A percentile compares a stretch with the other conserved stretches of the same genome.
Evolutionary conservation across 768 basidiomycete species (phyloP).

Genomic region (Xerocomus potaroensis): DNA sequence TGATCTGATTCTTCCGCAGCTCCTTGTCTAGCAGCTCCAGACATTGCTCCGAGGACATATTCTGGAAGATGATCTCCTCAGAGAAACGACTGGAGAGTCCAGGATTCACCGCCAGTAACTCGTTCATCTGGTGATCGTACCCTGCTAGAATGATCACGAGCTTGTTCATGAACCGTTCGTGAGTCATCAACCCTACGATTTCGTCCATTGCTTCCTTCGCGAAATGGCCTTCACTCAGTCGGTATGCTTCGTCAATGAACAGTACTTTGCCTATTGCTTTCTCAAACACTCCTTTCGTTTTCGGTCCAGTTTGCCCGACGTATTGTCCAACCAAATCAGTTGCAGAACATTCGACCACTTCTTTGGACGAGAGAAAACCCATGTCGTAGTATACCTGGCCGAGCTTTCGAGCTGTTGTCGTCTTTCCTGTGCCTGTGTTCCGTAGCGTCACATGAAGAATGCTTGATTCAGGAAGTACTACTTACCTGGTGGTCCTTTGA

Average conservation of each 20-base stretch:
- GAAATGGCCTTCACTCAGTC: slow-evolving; percentile 57
- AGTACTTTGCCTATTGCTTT: slow-evolving; percentile 65
- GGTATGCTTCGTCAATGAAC: slow-evolving; percentile 73
- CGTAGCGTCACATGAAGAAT: background rate
- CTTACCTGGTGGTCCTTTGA: slow-evolving; percentile 69
- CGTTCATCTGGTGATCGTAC: slow-evolving; percentile 66
- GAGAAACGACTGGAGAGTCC: slow-evolving; percentile 71
- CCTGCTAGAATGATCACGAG: slow-evolving; percentile 68
- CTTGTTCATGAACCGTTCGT: slow-evolving; percentile 54
- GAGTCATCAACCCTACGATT: slow-evolving; percentile 60
- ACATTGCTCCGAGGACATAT: slow-evolving; percentile 51
- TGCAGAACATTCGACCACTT: slow-evolving; percentile 66
- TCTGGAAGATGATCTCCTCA: slow-evolving; percentile 52
- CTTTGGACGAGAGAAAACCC: slow-evolving; percentile 48
- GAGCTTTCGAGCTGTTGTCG: slow-evolving; percentile 58
- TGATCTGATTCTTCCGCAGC: slow-evolving; percentile 41
- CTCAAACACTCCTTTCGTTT: slow-evolving; percentile 56
- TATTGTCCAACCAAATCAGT: slow-evolving; percentile 69
- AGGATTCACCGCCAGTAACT: slow-evolving; percentile 53
- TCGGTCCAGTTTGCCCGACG: slow-evolving; percentile 70
- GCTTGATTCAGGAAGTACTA: background rate
- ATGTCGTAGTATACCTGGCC: slow-evolving; percentile 64
- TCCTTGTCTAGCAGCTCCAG: slow-evolving; percentile 47
- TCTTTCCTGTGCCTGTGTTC: slow-evolving; percentile 56
- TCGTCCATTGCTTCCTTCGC: slow-evolving; percentile 75